phyloP scores from a whole-genome alignment of 1,284 basidiomycete genomes.

The Rhizoctonia solani region DNA sequence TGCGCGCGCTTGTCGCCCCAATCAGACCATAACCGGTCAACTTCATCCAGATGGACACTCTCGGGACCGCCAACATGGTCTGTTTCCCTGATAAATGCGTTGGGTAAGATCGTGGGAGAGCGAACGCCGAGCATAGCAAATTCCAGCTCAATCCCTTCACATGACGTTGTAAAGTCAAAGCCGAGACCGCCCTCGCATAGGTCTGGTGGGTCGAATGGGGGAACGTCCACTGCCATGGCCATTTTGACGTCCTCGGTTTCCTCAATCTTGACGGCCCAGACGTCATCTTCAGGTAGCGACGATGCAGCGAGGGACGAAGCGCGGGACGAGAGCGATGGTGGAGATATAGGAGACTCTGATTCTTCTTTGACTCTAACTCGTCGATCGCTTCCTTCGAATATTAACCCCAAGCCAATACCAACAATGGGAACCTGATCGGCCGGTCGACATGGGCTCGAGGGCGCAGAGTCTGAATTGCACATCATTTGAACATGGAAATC shows the following conservation, averaged over 20 bases:
- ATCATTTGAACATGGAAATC: constrained; percentile 35
- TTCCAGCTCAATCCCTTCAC: constrained; percentile 8
- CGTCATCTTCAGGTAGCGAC: constrained; percentile 25
- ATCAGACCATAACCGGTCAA: constrained; percentile 21
- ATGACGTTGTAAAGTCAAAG: constrained; percentile 3
- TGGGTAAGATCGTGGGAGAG: constrained; percentile 17
- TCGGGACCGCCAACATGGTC: constrained; percentile 16
- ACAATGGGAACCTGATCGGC: constrained; percentile 1
- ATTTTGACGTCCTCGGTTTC: constrained; percentile 14
- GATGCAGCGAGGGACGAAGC: constrained; percentile 27
- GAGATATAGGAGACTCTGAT: constrained; percentile 14
- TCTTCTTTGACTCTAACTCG: constrained; percentile 19
- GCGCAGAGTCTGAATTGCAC: constrained; percentile 12
- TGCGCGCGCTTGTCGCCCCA: constrained; percentile 22
- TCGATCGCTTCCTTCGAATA: neutral
- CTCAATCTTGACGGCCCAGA: constrained; percentile 32
- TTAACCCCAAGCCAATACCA: constrained; percentile 6
- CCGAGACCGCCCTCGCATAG: constrained; percentile 16
- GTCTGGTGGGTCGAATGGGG: constrained; percentile 1
- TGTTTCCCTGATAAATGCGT: neutral
- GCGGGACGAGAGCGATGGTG: constrained; percentile 24
- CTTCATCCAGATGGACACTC: constrained; percentile 18
- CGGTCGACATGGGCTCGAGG: neutral
- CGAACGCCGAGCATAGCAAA: constrained; percentile 20
- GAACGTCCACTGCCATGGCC: constrained; percentile 4